Evolutionary conservation across 768 basidiomycete species (phyloP).

Genomic region (Suillus lakei): DNA sequence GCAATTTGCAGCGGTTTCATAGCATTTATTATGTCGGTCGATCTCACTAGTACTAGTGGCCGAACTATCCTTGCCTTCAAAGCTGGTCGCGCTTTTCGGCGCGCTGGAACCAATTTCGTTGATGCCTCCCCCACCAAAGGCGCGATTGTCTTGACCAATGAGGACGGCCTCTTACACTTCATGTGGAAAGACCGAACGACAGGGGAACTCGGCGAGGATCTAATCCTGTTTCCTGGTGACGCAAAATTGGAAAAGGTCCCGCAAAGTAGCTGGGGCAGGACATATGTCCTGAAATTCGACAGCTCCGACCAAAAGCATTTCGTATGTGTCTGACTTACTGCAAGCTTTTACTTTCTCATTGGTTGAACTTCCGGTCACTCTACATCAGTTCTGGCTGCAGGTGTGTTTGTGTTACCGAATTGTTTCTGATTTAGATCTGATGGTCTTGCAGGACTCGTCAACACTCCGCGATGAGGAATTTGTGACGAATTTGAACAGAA

Average conservation of each 20-base stretch:
- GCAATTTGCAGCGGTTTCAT: neutral
- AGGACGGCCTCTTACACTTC: constrained; percentile 80
- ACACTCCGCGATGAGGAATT: constrained; percentile 73
- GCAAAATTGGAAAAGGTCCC: constrained; percentile 79
- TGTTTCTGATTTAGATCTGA: constrained; percentile 7
- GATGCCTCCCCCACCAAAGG: constrained; percentile 75
- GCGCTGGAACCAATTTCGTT: constrained; percentile 68
- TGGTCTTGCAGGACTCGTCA: constrained; percentile 60
- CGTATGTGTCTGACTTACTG: constrained; percentile 50
- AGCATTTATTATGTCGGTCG: neutral
- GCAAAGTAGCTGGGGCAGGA: constrained; percentile 67
- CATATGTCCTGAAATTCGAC: constrained; percentile 90
- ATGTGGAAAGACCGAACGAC: constrained; percentile 78
- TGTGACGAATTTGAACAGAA: constrained; percentile 68
- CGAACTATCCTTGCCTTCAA: constrained; percentile 52
- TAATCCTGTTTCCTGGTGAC: constrained; percentile 88
- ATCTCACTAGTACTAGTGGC: constrained; percentile 28
- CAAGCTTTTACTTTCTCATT: constrained; percentile 9
- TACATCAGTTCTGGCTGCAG: constrained; percentile 84
- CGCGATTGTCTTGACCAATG: constrained; percentile 67
- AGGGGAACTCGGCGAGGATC: constrained; percentile 69
- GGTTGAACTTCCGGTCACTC: constrained; percentile 10
- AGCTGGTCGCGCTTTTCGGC: constrained; percentile 77
- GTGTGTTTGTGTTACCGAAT: constrained; percentile 39
- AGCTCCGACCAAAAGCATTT: constrained; percentile 91